phyloP scores from a whole-genome alignment of 75 land plant genomes.

The Chamaecyparis obtusa region DNA sequence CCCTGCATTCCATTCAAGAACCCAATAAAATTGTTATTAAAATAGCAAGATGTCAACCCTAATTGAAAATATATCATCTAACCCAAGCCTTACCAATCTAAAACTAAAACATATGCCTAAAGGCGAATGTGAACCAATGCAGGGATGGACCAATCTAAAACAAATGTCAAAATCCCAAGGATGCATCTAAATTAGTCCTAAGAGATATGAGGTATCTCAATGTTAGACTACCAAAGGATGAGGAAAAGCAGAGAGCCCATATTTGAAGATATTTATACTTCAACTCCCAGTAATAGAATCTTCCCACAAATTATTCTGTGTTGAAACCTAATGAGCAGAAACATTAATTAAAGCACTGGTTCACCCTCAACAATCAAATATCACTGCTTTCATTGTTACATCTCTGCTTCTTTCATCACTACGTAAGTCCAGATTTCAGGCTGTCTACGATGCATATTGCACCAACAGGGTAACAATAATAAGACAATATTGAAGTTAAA shows the following conservation, averaged over 20 bases:
- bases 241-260: background rate
- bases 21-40: too few relatives aligned
- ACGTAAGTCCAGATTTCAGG: too few relatives aligned
- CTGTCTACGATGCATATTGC: too few relatives aligned
- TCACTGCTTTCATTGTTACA: background rate
- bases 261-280: background rate
- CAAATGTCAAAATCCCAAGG: background rate
- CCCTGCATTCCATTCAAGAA: too few relatives aligned
- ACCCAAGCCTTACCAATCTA: background rate
- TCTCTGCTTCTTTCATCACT: too few relatives aligned
- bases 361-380: background rate
- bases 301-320: background rate
- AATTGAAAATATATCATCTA: background rate
- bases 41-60: background rate
- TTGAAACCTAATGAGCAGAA: background rate
- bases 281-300: background rate
- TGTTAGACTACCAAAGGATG: background rate
- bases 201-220: background rate
- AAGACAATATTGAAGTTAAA: background rate
- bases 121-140: background rate
- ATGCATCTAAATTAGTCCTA: background rate
- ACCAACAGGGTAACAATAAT: background rate
- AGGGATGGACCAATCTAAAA: background rate
- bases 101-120: background rate
- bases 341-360: background rate